These are phyloP conservation scores for Xylaria sp. DNA, from an alignment of 2,329 filamentous ascomycete genomes.

Conservation along the genomic window DNA sequence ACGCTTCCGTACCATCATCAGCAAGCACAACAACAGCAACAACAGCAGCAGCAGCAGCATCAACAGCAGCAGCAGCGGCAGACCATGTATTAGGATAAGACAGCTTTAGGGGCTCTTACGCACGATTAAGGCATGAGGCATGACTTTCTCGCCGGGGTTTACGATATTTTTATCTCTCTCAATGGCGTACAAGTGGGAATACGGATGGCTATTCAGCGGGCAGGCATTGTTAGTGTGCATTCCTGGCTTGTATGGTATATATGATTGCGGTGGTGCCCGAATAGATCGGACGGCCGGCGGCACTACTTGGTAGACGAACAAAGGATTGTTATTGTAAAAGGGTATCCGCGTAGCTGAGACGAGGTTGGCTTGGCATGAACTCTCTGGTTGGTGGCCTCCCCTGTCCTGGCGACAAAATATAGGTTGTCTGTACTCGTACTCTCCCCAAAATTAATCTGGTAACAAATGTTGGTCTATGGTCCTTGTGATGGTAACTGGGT, in stretches of 20 bases:
- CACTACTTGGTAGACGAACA: conserved; percentile 12
- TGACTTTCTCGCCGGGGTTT: conserved; percentile 11
- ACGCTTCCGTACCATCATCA: conserved; percentile 21
- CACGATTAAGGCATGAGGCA: conserved; percentile 12
- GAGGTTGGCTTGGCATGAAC: conserved; percentile 11
- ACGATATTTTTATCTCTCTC: conserved; percentile 15
- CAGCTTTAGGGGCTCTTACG: conserved; percentile 3
- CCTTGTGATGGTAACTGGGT: background rate
- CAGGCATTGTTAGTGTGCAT: conserved; percentile 18
- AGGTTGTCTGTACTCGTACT: background rate
- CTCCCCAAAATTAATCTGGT: background rate
- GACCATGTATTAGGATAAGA: conserved; percentile 13
- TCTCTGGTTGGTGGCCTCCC: background rate
- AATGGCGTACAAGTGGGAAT: conserved; percentile 13
- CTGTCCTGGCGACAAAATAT: background rate
- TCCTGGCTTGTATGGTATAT: conserved; percentile 18
- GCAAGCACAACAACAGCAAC: conserved; percentile 11
- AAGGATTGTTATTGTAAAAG: background rate
- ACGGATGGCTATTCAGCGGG: conserved; percentile 16
- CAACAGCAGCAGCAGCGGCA: conserved; percentile 12
- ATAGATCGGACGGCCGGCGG: conserved; percentile 18
- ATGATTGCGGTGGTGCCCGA: conserved; percentile 7
- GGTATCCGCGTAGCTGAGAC: background rate
- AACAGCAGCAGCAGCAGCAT: conserved; percentile 6
- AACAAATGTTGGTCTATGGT: background rate